phyloP scores from a whole-genome alignment of 768 basidiomycete genomes.

The Neoboletus subvelutipes region DNA sequence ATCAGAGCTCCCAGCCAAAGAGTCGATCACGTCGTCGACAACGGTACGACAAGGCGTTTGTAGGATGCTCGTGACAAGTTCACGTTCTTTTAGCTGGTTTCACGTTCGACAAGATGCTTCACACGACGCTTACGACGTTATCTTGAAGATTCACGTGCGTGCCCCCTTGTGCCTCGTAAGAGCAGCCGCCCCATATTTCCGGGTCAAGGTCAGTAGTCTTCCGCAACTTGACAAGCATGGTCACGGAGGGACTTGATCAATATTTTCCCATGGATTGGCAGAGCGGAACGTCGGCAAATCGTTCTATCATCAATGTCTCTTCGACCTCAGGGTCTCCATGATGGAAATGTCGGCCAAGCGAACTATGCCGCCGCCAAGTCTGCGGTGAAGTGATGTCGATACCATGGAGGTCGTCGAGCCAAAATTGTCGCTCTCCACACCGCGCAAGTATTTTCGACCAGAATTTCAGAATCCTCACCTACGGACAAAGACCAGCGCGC shows the following conservation, averaged over 20 bases:
- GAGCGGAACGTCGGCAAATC: constrained; percentile 59
- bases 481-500: constrained; percentile 37
- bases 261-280: constrained; percentile 22
- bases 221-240: not conserved
- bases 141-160: constrained; percentile 80
- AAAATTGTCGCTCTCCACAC: constrained; percentile 55
- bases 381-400: constrained; percentile 63
- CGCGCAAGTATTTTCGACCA: constrained; percentile 49
- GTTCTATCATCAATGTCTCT: constrained; percentile 80
- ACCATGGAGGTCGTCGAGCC: constrained; percentile 64
- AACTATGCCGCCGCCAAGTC: constrained; percentile 83
- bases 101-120: constrained; percentile 85
- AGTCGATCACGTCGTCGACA: constrained; percentile 88
- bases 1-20: constrained; percentile 73
- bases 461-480: constrained; percentile 42
- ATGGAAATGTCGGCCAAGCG: constrained; percentile 84
- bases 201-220: constrained; percentile 53
- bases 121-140: constrained; percentile 80
- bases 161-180: constrained; percentile 85
- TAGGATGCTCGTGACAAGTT: not conserved
- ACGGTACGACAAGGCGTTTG: constrained; percentile 42
- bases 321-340: constrained; percentile 79
- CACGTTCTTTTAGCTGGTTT: constrained; percentile 52
- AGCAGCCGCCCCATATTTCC: constrained; percentile 83
- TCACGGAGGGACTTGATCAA: not conserved